Evolutionary conservation across 129 eudicot species (phyloP), one percentile per base, ranked within the genome.

Genomic region (Apium graveolens): DNA sequence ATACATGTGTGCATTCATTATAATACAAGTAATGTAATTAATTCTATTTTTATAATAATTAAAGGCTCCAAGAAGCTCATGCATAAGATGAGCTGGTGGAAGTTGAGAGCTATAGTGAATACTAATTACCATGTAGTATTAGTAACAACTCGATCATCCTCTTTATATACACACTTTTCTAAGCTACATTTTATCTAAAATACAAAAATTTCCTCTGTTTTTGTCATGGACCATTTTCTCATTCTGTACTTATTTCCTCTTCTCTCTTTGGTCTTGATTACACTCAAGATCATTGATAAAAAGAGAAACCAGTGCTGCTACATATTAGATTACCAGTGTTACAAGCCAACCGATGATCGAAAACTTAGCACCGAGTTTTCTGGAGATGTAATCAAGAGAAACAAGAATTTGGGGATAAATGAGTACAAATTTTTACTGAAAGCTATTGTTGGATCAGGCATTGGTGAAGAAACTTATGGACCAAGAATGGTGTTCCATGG

Each of bases 361-460:
- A 85, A 70, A 70, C 85, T 88, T 10, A 88, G 82, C 87, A 88
- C 91, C 1, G 83, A 80, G 34, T 80, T 85, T 65, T 76, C 74
- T 2, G 91, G 91, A 14, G 85, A 85, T 3, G 26, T 88, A 60
- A 88, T 88, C 12, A 81, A 79, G 24, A 63, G 91, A 34, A 88
- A 85, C 85, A 88, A 80, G 48, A 76, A 82, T 9, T 79, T 88
- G 13, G 91, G 91, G 71, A 77, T 88, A 37, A 37, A 78, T 53
- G 91, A 88, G 68, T 85, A 85, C 80, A 85, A 83, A 77, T 88
- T 88, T 68, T 76, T 88, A 43, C 43, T 88, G 46, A 85, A 83
- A 63, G 87, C 91, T 75, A 83, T 85, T 20, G 91, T 88, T 5
- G 83, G 89, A 69, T 83, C 89, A 5, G 91, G 91, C 45, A 84